A percentile compares a stretch with the other conserved stretches of the same genome.
These are phyloP conservation scores for Nitzschia sp. DNA, from an alignment of 108 stramenopile species.

Conservation along the genomic window DNA sequence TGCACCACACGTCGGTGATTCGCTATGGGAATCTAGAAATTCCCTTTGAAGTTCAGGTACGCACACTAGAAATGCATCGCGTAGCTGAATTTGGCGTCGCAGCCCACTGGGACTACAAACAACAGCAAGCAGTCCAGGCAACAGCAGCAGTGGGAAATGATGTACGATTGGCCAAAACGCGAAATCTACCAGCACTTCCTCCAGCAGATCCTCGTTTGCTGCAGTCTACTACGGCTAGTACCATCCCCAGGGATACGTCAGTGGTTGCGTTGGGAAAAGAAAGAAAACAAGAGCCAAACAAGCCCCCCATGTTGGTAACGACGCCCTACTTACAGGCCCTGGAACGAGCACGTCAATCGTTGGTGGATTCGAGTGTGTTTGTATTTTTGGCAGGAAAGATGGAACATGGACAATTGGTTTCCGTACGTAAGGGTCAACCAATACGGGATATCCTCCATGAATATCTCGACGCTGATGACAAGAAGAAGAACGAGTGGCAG, in stretches of 20 bases:
- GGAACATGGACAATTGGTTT: constrained; percentile 49
- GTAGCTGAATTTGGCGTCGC: constrained; percentile 88
- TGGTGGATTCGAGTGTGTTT: constrained; percentile 58
- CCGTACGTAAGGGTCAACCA: constrained; percentile 33
- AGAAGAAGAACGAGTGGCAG: neutral
- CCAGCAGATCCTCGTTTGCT: neutral
- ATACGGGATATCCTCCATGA: constrained; percentile 49
- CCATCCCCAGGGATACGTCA: constrained; percentile 20
- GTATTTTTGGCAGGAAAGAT: constrained; percentile 62
- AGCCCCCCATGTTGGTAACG: neutral
- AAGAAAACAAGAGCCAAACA: neutral
- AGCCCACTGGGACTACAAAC: constrained; percentile 86
- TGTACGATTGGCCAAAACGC: constrained; percentile 1
- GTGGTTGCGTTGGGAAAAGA: neutral
- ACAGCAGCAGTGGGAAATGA: constrained; percentile 21
- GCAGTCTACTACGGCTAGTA: neutral
- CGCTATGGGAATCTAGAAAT: constrained; percentile 52
- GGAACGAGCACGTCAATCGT: constrained; percentile 19
- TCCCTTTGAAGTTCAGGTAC: constrained; percentile 88
- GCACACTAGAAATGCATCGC: constrained; percentile 85
- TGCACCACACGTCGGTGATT: constrained; percentile 84
- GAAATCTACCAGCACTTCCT: neutral
- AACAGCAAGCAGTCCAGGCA: constrained; percentile 1
- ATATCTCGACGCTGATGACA: neutral
- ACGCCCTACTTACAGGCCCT: constrained; percentile 27